Conservation (phyloP, 1,284 basidiomycete genomes). For the Naganishia cerealis region DNA sequence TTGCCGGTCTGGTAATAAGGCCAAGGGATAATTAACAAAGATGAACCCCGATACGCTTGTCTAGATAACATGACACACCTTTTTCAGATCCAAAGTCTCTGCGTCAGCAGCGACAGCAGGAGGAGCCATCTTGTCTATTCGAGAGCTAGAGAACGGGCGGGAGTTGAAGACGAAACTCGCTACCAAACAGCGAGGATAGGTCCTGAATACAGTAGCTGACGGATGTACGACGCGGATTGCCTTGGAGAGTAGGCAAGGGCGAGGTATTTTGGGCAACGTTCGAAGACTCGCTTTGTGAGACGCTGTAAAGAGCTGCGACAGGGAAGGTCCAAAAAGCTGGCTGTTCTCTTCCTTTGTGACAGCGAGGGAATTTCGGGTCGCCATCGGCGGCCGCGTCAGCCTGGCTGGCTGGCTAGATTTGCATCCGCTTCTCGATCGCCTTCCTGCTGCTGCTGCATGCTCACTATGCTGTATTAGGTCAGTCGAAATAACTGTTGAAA, state of each 20-base stretch:
- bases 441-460: too few relatives aligned
- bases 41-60: background rate
- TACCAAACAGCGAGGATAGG: background rate
- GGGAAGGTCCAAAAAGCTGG: too few relatives aligned
- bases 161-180: background rate
- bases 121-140: slow-evolving; percentile 28
- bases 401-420: background rate
- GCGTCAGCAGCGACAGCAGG: slow-evolving; percentile 29
- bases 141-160: slow-evolving; percentile 14
- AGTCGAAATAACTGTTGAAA: too few relatives aligned
- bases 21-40: background rate
- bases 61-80: slow-evolving; percentile 57
- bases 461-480: too few relatives aligned
- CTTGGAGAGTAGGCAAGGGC: slow-evolving; percentile 15
- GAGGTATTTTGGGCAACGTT: slow-evolving; percentile 28
- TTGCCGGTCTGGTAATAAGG: slow-evolving; percentile 71
- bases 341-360: background rate
- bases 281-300: background rate
- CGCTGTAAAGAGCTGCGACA: background rate
- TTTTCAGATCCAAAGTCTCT: slow-evolving; percentile 58
- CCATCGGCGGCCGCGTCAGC: slow-evolving; percentile 4
- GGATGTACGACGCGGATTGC: slow-evolving; percentile 11
- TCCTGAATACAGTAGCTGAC: background rate
- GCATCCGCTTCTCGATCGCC: slow-evolving; percentile 12
- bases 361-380: slow-evolving; percentile 12